These are phyloP conservation scores for Leucoagaricus sp. DNA, from an alignment of 1,284 basidiomycete genomes.

Conservation along the genomic window DNA sequence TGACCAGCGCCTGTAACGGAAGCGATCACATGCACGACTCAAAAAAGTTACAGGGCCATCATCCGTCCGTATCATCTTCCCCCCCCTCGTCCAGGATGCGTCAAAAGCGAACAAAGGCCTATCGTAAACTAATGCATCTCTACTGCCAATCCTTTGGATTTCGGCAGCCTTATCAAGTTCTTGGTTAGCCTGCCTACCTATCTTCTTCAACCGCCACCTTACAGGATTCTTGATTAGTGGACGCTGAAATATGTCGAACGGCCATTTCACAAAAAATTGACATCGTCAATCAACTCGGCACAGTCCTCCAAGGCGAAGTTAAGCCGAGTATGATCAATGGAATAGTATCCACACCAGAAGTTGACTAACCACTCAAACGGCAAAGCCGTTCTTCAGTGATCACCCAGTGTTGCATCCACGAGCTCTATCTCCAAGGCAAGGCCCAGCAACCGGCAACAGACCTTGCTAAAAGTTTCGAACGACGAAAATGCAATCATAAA, in stretches of 20 bases:
- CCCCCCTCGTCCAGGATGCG: constrained; percentile 59
- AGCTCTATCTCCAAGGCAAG: constrained; percentile 82
- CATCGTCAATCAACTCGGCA: constrained; percentile 70
- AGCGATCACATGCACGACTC: constrained; percentile 1
- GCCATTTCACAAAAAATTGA: constrained; percentile 73
- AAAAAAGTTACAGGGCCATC: background rate
- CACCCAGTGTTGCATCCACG: constrained; percentile 93
- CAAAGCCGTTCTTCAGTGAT: constrained; percentile 78
- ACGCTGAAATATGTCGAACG: constrained; percentile 82
- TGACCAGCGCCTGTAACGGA: background rate
- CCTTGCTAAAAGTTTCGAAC: constrained; percentile 90
- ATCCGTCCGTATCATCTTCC: background rate
- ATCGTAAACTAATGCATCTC: constrained; percentile 88
- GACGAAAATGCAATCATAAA: constrained; percentile 92
- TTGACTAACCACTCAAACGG: constrained; percentile 31
- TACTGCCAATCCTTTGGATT: constrained; percentile 88
- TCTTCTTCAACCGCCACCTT: constrained; percentile 1
- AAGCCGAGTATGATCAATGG: constrained; percentile 76
- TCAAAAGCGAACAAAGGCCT: constrained; percentile 90
- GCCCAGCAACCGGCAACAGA: constrained; percentile 74
- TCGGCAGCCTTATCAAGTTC: constrained; percentile 87
- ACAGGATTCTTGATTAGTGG: constrained; percentile 51
- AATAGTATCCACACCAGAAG: constrained; percentile 1
- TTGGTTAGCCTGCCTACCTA: constrained; percentile 54
- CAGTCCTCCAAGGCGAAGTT: constrained; percentile 79